These are phyloP conservation scores for Antitrichia curtipendula DNA, from an alignment of 225 moss, liverwort and hornwort species.

Conservation along the genomic window DNA sequence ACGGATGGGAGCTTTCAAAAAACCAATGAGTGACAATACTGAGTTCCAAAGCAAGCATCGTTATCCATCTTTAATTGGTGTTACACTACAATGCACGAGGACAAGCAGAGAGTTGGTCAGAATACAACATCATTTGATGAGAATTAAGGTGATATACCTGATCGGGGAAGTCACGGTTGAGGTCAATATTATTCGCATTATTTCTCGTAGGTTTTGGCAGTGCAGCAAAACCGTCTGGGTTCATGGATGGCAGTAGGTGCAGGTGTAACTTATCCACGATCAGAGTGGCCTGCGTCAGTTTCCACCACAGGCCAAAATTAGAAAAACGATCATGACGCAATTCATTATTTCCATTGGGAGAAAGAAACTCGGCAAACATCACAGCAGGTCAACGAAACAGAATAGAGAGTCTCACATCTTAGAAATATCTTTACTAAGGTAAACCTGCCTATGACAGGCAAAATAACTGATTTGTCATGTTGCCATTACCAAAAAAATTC, in stretches of 20 bases:
- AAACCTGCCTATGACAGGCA: too few species aligned
- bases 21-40: background rate
- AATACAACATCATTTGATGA: background rate
- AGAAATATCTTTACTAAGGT: background rate
- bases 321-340: background rate
- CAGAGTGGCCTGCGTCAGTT: conserved; percentile 55
- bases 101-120: background rate
- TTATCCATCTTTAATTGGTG: background rate
- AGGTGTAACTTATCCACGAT: conserved; percentile 75
- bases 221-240: conserved; percentile 75
- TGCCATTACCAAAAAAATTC: too few species aligned
- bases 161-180: conserved; percentile 93
- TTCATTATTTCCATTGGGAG: background rate
- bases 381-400: background rate
- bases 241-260: conserved; percentile 89
- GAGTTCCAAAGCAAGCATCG: background rate
- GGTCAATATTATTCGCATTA: conserved; percentile 63
- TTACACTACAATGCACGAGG: background rate
- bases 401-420: background rate
- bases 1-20: background rate
- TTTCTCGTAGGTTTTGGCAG: conserved; percentile 37
- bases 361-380: background rate
- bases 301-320: background rate
- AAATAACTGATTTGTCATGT: too few species aligned
- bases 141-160: conserved; percentile 37